These are phyloP conservation scores for Endocalyx cinctus DNA, from an alignment of 2,329 filamentous ascomycete species.

Conservation along the genomic window DNA sequence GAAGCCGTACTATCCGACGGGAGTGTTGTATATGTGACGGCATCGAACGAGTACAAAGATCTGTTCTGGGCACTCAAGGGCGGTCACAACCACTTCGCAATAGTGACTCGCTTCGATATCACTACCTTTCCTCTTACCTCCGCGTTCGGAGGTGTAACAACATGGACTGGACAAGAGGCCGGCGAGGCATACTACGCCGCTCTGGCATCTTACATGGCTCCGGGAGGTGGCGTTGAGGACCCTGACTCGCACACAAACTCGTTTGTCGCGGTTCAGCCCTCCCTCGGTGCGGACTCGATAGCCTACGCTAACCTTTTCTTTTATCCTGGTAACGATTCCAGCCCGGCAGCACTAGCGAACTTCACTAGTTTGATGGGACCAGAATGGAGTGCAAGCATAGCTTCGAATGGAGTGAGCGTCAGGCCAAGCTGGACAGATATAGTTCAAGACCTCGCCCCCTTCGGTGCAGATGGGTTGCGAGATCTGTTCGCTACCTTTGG, in stretches of 20 bases:
- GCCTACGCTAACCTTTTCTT: constrained; percentile 8
- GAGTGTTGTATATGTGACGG: constrained; percentile 21
- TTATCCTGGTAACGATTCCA: constrained; percentile 5
- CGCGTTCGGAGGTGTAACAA: constrained; percentile 8
- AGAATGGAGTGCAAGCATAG: constrained; percentile 4
- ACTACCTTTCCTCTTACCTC: constrained; percentile 17
- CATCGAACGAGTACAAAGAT: constrained; percentile 27
- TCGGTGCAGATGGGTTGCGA: constrained; percentile 1
- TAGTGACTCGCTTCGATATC: constrained; percentile 30
- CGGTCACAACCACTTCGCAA: constrained; percentile 41
- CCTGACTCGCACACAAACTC: constrained; percentile 12
- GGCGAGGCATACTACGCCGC: constrained; percentile 6
- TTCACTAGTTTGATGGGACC: too few relatives aligned
- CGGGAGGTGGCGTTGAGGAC: constrained; percentile 15
- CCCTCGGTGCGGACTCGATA: constrained; percentile 8
- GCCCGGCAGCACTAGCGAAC: constrained; percentile 11
- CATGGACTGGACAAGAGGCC: constrained; percentile 6
- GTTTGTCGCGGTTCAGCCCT: constrained; percentile 8
- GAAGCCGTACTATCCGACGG: constrained; percentile 37
- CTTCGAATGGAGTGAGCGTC: not conserved
- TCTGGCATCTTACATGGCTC: constrained; percentile 11
- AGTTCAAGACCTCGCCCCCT: not conserved
- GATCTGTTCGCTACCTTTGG: constrained; percentile 6
- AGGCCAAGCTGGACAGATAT: not conserved
- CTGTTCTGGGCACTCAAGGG: constrained; percentile 42